Evolutionary conservation across 768 basidiomycete genomes (phyloP), one percentile per base, ranked within the genome.

Genomic region (Imleria badia): DNA sequence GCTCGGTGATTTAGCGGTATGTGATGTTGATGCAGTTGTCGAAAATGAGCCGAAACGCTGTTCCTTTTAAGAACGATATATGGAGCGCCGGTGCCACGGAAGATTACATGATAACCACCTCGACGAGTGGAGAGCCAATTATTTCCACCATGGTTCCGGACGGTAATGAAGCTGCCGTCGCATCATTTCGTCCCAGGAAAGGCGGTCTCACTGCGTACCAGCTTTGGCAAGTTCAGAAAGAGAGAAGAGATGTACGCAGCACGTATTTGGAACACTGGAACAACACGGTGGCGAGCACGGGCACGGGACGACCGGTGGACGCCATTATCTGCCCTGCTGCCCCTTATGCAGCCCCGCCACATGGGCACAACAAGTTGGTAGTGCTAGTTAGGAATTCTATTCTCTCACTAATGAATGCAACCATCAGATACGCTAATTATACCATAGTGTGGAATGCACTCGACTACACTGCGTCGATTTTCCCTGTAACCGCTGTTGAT

Each of bases 271-370:
- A 83, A 44, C 70, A 81, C 45, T 91, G 88, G 89, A 77, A 84
- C 47, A 73, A 69, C 6, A 86, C 84, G 0, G 70, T 60, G 11
- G 56, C 50, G 0, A 44, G 60, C 14, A 91, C 88, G 0, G 81
- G 80, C 0, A 91, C 87, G 0, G 87, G 85, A 2, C 72, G 91
- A 3, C 85, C 88, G 6, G 79, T 91, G 7, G 91, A 92, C 64
- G 89, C 85, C 2, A 81, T 93, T 59, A 84, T 92, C 34, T 71
- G 76, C 3, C 86, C 91, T 20, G 76, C 73, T 3, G 84, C 85
- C 2, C 76, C 87, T 2, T 84, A 73, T 62, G 71, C 77, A 1
- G 85, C 89, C 1, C 71, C 81, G 6, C 87, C 84, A 11, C 89
- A 89, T 62, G 87, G 87, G 15, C 66, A 66, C 45, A 79, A 80